Conservation (phyloP, 768 basidiomycete species). For the Boletales sp. region DNA sequence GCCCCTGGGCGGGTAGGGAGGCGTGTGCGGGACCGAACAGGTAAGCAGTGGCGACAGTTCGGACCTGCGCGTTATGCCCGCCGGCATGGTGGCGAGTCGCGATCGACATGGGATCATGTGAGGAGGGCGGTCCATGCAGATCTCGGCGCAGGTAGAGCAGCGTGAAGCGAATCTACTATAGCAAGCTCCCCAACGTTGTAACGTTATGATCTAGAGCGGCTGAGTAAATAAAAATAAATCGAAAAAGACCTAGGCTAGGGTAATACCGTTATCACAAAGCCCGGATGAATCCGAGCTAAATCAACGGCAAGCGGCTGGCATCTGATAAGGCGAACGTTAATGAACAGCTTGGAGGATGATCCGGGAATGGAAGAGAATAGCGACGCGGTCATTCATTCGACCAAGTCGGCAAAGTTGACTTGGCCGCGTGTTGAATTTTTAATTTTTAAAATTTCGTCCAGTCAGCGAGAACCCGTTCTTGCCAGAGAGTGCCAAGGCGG, state of each 20-base stretch:
- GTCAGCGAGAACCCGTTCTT: neutral
- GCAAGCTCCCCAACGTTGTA: too few relatives aligned
- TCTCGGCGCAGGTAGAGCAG: neutral
- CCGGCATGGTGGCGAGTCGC: neutral
- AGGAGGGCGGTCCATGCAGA: neutral
- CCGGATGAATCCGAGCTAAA: neutral
- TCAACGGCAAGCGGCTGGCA: too few relatives aligned
- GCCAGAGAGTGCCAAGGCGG: neutral
- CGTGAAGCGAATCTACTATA: too few relatives aligned
- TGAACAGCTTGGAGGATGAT: neutral
- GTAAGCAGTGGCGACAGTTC: slow-evolving; percentile 1
- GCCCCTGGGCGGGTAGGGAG: neutral
- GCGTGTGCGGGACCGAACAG: neutral
- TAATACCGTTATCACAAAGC: too few relatives aligned
- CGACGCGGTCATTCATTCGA: neutral
- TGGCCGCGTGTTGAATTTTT: neutral
- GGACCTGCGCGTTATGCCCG: neutral
- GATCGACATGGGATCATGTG: neutral
- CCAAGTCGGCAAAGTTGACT: neutral
- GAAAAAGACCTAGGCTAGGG: too few relatives aligned
- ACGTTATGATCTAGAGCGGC: too few relatives aligned
- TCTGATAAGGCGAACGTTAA: too few relatives aligned
- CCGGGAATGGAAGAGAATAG: slow-evolving; percentile 1
- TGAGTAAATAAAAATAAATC: too few relatives aligned
- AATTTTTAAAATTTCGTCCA: too few relatives aligned